Percentiles rank a stretch among this genome's conserved stretches.
These are phyloP conservation scores for Aquanectria penicillioides DNA, from an alignment of 2,329 filamentous ascomycete species.

Conservation along the genomic window DNA sequence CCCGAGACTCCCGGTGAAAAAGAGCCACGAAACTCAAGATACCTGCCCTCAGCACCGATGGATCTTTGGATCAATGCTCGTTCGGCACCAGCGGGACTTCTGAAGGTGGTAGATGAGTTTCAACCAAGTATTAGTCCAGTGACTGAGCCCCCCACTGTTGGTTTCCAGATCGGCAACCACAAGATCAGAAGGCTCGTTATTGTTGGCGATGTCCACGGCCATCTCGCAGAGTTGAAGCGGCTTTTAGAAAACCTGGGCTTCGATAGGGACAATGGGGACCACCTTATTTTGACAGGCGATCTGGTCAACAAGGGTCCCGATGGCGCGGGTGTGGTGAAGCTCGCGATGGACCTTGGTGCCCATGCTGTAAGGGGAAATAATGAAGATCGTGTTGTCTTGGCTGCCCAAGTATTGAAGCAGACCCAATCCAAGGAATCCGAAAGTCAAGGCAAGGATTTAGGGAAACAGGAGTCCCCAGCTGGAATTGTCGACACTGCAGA, in stretches of 20 bases:
- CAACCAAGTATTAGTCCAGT: not conserved
- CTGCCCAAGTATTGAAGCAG: conserved; percentile 19
- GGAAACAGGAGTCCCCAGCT: not conserved
- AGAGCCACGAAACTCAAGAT: too few relatives aligned
- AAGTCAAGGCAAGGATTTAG: too few relatives aligned
- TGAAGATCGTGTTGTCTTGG: conserved; percentile 80
- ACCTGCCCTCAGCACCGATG: not conserved
- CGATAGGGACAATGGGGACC: conserved; percentile 61
- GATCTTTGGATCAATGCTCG: conserved; percentile 9
- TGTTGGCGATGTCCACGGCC: conserved; percentile 90
- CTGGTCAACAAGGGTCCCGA: conserved; percentile 86
- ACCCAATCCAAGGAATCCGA: not conserved
- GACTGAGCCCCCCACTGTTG: not conserved
- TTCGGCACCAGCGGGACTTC: not conserved
- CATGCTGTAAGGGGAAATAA: conserved; percentile 87
- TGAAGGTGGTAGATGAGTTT: not conserved
- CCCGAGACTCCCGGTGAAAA: too few relatives aligned
- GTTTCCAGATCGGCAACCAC: not conserved
- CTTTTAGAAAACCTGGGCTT: conserved; percentile 76
- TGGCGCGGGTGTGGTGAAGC: conserved; percentile 77
- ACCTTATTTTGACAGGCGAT: conserved; percentile 79
- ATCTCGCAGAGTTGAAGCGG: conserved; percentile 69
- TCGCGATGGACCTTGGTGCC: conserved; percentile 75
- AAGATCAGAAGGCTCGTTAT: conserved; percentile 59
- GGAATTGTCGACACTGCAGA: not conserved